A percentile compares a stretch with the other conserved stretches of the same genome.
phyloP scores from a whole-genome alignment of 1,139 yeast genomes.

The Candida sanyaensis region DNA sequence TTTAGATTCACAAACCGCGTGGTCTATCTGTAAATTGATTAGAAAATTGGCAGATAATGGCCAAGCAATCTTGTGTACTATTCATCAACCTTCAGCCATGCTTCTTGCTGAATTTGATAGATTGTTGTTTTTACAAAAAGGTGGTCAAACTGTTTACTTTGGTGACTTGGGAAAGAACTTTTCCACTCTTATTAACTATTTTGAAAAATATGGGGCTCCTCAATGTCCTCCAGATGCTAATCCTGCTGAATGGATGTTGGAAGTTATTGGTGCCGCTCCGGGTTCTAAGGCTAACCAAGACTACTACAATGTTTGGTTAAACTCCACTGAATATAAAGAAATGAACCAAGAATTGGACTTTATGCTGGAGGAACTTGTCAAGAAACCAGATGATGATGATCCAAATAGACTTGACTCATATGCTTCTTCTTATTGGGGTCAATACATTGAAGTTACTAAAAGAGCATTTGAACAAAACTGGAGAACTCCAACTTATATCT shows the following conservation, averaged over 20 bases:
- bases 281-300: conserved; percentile 33
- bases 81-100: conserved; percentile 45
- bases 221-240: conserved; percentile 46
- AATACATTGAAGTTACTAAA: conserved; percentile 23
- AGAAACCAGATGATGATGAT: conserved; percentile 23
- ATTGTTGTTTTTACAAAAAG: conserved; percentile 38
- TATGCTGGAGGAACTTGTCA: conserved; percentile 32
- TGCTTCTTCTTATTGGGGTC: conserved; percentile 25
- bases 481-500: conserved; percentile 43
- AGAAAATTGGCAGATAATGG: conserved; percentile 45
- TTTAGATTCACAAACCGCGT: conserved; percentile 46
- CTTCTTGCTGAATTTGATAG: conserved; percentile 38
- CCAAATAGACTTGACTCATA: conserved; percentile 21
- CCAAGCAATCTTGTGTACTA: conserved; percentile 45
- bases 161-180: conserved; percentile 65
- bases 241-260: conserved; percentile 59
- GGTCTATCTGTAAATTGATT: conserved; percentile 45
- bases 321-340: conserved; percentile 24
- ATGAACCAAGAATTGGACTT: conserved; percentile 23
- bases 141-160: conserved; percentile 66
- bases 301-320: conserved; percentile 33
- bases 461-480: conserved; percentile 38
- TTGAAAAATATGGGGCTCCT: conserved; percentile 54
- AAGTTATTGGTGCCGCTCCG: conserved; percentile 47
- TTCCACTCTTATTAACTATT: conserved; percentile 49